phyloP scores from a whole-genome alignment of 2,329 filamentous ascomycete species.

The Plenodomus biglobosus region DNA sequence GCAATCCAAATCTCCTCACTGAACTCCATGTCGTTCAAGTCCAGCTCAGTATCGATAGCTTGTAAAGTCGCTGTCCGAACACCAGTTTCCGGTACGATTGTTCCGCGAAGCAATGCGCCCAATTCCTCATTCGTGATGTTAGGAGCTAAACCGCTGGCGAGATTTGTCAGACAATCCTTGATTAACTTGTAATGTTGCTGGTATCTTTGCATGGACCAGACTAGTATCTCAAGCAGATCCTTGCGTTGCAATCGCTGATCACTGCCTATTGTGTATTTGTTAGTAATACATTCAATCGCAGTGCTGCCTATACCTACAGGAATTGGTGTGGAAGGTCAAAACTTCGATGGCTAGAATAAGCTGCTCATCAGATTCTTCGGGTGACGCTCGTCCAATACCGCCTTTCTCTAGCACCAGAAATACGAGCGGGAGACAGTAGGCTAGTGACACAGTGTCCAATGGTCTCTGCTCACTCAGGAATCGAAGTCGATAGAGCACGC shows the following conservation, averaged over 20 bases:
- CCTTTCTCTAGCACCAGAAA: conserved; percentile 77
- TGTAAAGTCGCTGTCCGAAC: conserved; percentile 86
- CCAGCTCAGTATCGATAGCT: conserved; percentile 86
- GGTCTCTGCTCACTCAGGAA: conserved; percentile 93
- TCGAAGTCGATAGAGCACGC: conserved; percentile 85
- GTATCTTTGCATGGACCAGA: conserved; percentile 83
- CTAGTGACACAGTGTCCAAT: conserved; percentile 83
- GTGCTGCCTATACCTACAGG: conserved; percentile 53
- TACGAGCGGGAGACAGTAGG: conserved; percentile 81
- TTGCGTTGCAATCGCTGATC: conserved; percentile 75
- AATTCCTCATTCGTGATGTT: conserved; percentile 77
- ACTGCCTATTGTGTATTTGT: conserved; percentile 49
- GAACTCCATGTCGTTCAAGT: conserved; percentile 82
- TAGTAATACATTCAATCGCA: too few species aligned
- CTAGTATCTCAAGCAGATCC: conserved; percentile 70
- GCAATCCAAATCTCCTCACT: conserved; percentile 92
- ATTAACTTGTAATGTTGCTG: conserved; percentile 92
- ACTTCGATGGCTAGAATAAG: conserved; percentile 86
- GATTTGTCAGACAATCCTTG: conserved; percentile 87
- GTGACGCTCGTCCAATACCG: conserved; percentile 66
- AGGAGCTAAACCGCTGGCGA: conserved; percentile 79
- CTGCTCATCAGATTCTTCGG: conserved; percentile 85
- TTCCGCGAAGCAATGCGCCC: conserved; percentile 71
- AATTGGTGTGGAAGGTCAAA: conserved; percentile 81
- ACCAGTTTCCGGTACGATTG: conserved; percentile 74